Percentiles rank a stretch among this genome's conserved stretches.
Evolutionary conservation across 345 rosid species (phyloP).

Genomic region (Mallotus nudiflorus): DNA sequence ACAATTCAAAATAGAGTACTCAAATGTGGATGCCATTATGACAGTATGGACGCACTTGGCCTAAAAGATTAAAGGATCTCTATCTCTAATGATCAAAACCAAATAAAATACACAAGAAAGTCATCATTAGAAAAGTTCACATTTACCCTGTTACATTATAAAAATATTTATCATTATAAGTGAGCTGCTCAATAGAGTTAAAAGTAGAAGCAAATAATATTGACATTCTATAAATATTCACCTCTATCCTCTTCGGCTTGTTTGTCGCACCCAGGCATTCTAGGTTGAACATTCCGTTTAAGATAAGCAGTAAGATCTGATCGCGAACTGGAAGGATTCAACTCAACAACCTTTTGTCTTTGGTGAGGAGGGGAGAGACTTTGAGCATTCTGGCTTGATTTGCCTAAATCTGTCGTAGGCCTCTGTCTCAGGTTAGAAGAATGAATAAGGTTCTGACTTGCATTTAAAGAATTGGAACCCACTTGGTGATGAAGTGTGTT

Average conservation of each 20-base stretch:
- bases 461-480: slow-evolving; percentile 1
- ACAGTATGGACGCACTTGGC: neutral
- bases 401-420: slow-evolving; percentile 14
- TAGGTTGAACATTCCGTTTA: slow-evolving; percentile 21
- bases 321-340: slow-evolving; percentile 3
- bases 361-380: slow-evolving; percentile 9
- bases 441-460: neutral
- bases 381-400: slow-evolving; percentile 9
- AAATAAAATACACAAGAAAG: neutral
- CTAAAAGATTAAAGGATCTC: neutral
- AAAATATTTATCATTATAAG: neutral
- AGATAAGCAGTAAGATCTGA: slow-evolving; percentile 18
- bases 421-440: neutral
- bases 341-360: slow-evolving; percentile 15
- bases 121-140: neutral
- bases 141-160: neutral
- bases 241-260: slow-evolving; percentile 20
- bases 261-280: neutral
- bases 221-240: slow-evolving; percentile 12
- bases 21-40: neutral
- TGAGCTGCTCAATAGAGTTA: neutral
- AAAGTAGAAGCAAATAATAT: neutral
- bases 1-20: neutral
- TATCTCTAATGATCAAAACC: neutral
- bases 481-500: neutral